Percentiles rank a stretch among this genome's conserved stretches.
phyloP scores from a whole-genome alignment of 2,329 filamentous ascomycete species.

The Sporothrix humicola region DNA sequence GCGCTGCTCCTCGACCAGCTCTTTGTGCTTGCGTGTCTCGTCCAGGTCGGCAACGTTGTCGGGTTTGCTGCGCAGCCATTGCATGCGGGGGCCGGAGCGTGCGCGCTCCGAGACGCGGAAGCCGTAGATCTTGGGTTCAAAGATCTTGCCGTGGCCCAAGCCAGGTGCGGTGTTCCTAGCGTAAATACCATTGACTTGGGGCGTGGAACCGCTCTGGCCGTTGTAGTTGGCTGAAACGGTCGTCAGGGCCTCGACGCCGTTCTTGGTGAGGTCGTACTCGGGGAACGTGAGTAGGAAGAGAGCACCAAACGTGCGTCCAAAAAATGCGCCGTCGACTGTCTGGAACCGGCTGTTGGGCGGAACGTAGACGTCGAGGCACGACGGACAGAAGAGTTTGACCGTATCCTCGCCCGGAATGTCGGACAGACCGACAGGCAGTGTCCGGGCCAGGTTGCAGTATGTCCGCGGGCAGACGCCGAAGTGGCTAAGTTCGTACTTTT shows the following conservation, averaged over 20 bases:
- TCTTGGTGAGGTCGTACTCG: slow-evolving; percentile 85
- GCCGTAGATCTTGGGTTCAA: slow-evolving; percentile 95
- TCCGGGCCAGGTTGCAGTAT: slow-evolving; percentile 86
- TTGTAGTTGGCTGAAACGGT: slow-evolving; percentile 38
- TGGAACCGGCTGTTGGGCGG: slow-evolving; percentile 97
- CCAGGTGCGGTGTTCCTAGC: slow-evolving; percentile 87
- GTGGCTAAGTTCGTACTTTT: slow-evolving; percentile 97
- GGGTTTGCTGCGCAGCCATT: slow-evolving; percentile 89
- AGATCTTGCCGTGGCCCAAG: slow-evolving; percentile 80
- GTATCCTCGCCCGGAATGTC: slow-evolving; percentile 97
- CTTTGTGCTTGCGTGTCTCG: slow-evolving; percentile 65
- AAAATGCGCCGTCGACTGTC: slow-evolving; percentile 96
- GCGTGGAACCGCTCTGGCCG: slow-evolving; percentile 35
- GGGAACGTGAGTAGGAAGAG: slow-evolving; percentile 99
- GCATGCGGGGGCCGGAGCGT: slow-evolving; percentile 90
- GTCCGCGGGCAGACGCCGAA: slow-evolving; percentile 96
- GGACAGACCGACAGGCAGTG: slow-evolving; percentile 89
- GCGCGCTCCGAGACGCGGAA: slow-evolving; percentile 93
- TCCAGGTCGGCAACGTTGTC: slow-evolving; percentile 81
- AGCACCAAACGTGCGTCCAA: slow-evolving; percentile 94
- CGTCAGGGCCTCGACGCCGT: slow-evolving; percentile 65
- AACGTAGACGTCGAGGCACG: slow-evolving; percentile 95
- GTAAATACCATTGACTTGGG: slow-evolving; percentile 81
- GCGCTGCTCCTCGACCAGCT: slow-evolving; percentile 52
- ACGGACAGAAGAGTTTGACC: slow-evolving; percentile 97